Conservation (phyloP, 2,329 filamentous ascomycete genomes). For the Aspergillus arachidicola region DNA sequence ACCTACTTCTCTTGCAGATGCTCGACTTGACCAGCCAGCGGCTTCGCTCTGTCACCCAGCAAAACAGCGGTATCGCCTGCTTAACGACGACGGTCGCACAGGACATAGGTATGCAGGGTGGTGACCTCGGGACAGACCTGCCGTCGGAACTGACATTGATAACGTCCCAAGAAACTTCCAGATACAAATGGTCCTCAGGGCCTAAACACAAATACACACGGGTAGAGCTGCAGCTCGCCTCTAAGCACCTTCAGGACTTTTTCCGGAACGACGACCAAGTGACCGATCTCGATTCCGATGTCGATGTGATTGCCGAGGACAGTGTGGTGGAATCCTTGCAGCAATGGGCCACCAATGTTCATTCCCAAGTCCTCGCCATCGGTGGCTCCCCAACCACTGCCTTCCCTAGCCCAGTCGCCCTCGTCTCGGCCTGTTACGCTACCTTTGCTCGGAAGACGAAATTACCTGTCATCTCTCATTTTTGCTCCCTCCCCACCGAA, state of each 20-base stretch:
- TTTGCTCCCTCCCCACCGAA: conserved; percentile 33
- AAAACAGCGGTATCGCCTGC: conserved; percentile 34
- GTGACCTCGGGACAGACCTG: conserved; percentile 10
- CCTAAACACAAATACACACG: conserved; percentile 38
- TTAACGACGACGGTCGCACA: conserved; percentile 34
- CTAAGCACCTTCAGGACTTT: conserved; percentile 38
- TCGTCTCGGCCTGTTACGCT: conserved; percentile 39
- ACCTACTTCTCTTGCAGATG: conserved; percentile 30
- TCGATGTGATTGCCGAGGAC: conserved; percentile 30
- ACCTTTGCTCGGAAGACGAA: conserved; percentile 32
- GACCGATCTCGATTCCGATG: conserved; percentile 30
- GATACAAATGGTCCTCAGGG: conserved; percentile 33
- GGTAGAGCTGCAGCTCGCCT: conserved; percentile 36
- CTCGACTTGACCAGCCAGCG: conserved; percentile 27
- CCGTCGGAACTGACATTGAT: conserved; percentile 18
- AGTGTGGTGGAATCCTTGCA: conserved; percentile 32
- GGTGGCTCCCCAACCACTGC: conserved; percentile 30
- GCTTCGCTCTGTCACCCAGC: conserved; percentile 27
- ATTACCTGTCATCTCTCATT: conserved; percentile 41
- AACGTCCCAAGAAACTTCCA: conserved; percentile 26
- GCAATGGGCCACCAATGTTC: conserved; percentile 36
- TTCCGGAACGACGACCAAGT: conserved; percentile 41
- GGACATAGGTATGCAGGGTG: conserved; percentile 32
- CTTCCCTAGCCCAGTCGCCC: conserved; percentile 30
- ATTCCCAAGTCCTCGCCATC: conserved; percentile 37